Evolutionary conservation across 768 basidiomycete genomes (phyloP), one percentile per base, ranked within the genome.

Genomic region (Leccinum longicurvipes): DNA sequence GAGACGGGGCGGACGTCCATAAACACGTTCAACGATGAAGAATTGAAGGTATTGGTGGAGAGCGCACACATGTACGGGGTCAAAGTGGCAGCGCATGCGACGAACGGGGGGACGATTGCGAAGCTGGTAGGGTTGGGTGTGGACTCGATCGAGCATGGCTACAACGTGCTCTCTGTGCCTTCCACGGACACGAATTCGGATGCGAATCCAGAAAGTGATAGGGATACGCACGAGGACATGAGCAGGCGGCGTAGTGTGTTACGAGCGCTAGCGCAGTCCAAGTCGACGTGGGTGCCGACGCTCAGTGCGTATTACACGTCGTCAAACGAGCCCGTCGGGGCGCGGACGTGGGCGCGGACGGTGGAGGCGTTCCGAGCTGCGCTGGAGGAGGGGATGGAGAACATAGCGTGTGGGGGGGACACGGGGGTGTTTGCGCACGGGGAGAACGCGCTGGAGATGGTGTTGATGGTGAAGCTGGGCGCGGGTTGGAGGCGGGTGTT

Each of bases 371-470:
- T 88, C 72, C 60, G 69, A 51, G 67, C 69, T 6, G 82, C 78
- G 12, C 62, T 86, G 6, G 68, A 69, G 42, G 61, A 67, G 3
- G 76, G 74, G 0, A 70, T 78, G 59, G 75, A 79, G 10, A 74
- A 76, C 51, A 75, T 87, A 50, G 82, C 82, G 7, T 82, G 81
- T 63, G 84, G 85, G 7, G 83, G 85, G 1, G 83, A 87, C 67
- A 87, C 85, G 2, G 85, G 84, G 9, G 77, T 79, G 2, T 87
- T 86, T 65, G 61, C 78, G 17, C 85, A 85, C 62, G 85, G 84
- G 1, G 71, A 76, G 58, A 87, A 87, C 62, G 76, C 80, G 25
- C 67, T 80, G 41, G 85, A 87, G 74, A 72, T 87, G 75, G 71
- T 77, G 60, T 66, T 85, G 28, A 86, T 86, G 86, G 77, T 79